Evolutionary conservation across 768 basidiomycete genomes (phyloP), one percentile per base, ranked within the genome.

Genomic region (Ephemerocybe angulata): DNA sequence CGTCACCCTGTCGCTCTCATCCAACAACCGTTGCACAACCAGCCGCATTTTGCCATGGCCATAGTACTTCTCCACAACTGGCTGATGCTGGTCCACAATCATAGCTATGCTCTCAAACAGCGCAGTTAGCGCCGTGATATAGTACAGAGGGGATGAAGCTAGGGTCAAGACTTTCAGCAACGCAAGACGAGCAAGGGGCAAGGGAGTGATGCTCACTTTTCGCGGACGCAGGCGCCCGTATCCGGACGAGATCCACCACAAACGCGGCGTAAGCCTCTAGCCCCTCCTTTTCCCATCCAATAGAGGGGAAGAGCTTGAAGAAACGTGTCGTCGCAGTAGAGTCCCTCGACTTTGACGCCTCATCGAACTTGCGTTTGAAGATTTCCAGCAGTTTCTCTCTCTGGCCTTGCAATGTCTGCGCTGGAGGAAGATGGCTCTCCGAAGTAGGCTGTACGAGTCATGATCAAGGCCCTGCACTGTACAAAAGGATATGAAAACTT

Each of bases 1-100:
- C 0, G 92, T 86, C 17, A 96, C 88, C 29, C 85, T 77, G 69
- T 98, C 96, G 52, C 90, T 90, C 66, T 98, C 95, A 54, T 86
- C 82, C 46, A 97, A 69, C 7, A 99, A 75, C 40, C 85, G 79
- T 22, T 78, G 73, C 2, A 94, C 81, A 12, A 96, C 93, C 31
- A 71, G 80, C 38, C 77, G 73, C 96, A 98, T 98, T 67, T 88
- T 88, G 1, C 93, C 90, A 8, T 69, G 62, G 0, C 97, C 97
- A 63, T 99, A 99, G 71, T 99, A 98, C 71, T 97, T 98, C 66
- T 98, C 96, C 1, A 99, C 95, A 4, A 99, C 85, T 2, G 93
- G 91, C 61, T 97, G 96, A 65, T 99, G 97, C 64, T 99, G 97
- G 63, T 96, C 93, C 21, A 99, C 87, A 59, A 99, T 93, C 76